phyloP scores from a whole-genome alignment of 108 stramenopile genomes.

The Epipyxis sp. region DNA sequence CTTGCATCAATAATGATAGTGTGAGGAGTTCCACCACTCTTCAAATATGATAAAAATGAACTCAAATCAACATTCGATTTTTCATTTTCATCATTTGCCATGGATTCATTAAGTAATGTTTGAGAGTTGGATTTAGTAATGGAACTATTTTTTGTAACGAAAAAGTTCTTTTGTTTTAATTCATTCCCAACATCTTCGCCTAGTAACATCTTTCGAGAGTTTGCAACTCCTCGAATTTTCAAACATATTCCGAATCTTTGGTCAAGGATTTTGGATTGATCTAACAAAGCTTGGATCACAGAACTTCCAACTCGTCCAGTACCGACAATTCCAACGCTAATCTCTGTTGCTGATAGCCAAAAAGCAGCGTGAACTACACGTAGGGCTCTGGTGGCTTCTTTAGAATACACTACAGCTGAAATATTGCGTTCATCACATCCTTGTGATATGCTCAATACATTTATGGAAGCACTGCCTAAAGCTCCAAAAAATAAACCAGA shows the following conservation, averaged over 20 bases:
- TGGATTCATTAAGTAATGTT: background rate
- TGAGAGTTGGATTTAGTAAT: background rate
- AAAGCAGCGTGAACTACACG: slow-evolving; percentile 75
- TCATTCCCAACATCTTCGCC: slow-evolving; percentile 26
- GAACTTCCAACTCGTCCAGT: slow-evolving; percentile 34
- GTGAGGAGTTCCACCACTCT: slow-evolving; percentile 70
- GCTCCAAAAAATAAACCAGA: slow-evolving; percentile 76
- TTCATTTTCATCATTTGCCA: slow-evolving; percentile 38
- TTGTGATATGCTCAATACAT: slow-evolving; percentile 71
- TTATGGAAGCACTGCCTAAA: slow-evolving; percentile 75
- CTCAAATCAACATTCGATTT: slow-evolving; percentile 50
- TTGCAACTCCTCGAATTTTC: slow-evolving; percentile 43
- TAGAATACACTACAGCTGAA: slow-evolving; percentile 64
- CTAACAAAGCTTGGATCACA: slow-evolving; percentile 35
- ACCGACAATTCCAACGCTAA: slow-evolving; percentile 43
- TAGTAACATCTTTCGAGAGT: slow-evolving; percentile 27
- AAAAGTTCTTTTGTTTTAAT: slow-evolving; percentile 32
- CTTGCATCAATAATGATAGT: slow-evolving; percentile 74
- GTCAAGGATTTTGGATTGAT: slow-evolving; percentile 32
- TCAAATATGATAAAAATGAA: slow-evolving; percentile 54
- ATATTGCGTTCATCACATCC: slow-evolving; percentile 71
- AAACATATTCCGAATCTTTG: slow-evolving; percentile 34
- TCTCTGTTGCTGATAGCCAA: slow-evolving; percentile 43
- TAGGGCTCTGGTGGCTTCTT: slow-evolving; percentile 70
- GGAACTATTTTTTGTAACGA: slow-evolving; percentile 25